These are phyloP conservation scores for Clonostachys solani DNA, from an alignment of 2,329 filamentous ascomycete genomes.

Conservation along the genomic window DNA sequence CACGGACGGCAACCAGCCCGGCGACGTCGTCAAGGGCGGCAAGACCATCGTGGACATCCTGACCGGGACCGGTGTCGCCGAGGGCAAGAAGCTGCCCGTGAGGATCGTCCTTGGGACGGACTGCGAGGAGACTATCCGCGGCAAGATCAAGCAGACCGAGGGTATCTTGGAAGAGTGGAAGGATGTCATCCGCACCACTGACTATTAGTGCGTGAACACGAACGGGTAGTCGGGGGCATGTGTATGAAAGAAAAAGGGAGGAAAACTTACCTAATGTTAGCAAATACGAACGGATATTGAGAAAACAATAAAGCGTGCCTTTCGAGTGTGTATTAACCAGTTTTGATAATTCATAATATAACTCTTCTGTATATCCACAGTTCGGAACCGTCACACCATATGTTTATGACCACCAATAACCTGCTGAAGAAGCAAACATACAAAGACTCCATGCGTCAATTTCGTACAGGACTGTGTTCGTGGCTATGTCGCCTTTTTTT, in stretches of 20 bases:
- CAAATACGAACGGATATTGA: background rate
- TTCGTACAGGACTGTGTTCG: too few relatives aligned
- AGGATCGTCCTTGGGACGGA: slow-evolving; percentile 53
- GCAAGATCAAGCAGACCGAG: slow-evolving; percentile 36
- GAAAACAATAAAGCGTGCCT: background rate
- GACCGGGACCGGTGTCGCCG: slow-evolving; percentile 39
- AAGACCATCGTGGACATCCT: slow-evolving; percentile 50
- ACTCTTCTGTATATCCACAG: too few relatives aligned
- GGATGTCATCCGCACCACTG: slow-evolving; percentile 16
- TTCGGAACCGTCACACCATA: too few relatives aligned
- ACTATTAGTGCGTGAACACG: slow-evolving; percentile 2
- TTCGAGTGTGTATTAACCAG: background rate
- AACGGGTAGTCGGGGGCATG: too few relatives aligned
- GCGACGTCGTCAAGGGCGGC: slow-evolving; percentile 49
- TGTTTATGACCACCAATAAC: too few relatives aligned
- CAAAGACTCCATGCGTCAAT: too few relatives aligned
- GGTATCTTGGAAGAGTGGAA: slow-evolving; percentile 45
- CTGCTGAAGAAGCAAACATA: too few relatives aligned
- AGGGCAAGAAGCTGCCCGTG: slow-evolving; percentile 44
- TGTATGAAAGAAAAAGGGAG: too few relatives aligned
- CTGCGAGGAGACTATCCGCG: slow-evolving; percentile 30
- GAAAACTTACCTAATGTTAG: too few relatives aligned
- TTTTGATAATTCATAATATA: too few relatives aligned
- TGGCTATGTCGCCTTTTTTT: too few relatives aligned
- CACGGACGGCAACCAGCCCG: slow-evolving; percentile 44